phyloP scores from a whole-genome alignment of 2,329 filamentous ascomycete genomes.

The Stromatinia cepivora region DNA sequence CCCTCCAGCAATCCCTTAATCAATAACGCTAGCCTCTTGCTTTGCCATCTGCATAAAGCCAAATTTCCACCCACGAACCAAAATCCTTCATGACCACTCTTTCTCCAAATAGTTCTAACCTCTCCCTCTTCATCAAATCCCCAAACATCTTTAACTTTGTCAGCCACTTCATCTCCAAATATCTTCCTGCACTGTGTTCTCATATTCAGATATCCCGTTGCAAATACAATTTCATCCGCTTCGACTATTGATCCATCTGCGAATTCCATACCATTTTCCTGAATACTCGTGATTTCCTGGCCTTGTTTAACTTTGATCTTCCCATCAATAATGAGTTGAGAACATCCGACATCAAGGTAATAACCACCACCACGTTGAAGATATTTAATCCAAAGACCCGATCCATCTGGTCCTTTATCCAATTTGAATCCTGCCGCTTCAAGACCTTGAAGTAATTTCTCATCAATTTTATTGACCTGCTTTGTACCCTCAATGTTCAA shows the following conservation, averaged over 20 bases:
- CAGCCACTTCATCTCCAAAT: constrained; percentile 52
- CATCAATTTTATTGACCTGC: constrained; percentile 43
- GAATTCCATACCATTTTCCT: constrained; percentile 43
- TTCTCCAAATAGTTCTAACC: constrained; percentile 49
- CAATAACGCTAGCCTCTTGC: constrained; percentile 50
- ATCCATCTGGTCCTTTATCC: constrained; percentile 55
- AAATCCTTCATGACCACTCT: constrained; percentile 50
- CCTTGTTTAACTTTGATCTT: constrained; percentile 54
- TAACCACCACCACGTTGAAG: constrained; percentile 59
- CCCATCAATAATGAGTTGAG: constrained; percentile 51
- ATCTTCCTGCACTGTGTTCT: constrained; percentile 50
- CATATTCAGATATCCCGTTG: constrained; percentile 56
- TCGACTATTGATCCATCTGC: constrained; percentile 49
- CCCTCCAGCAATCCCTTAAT: constrained; percentile 50
- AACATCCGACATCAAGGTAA: constrained; percentile 57
- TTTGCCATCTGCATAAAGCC: constrained; percentile 50
- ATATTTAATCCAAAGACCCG: constrained; percentile 59
- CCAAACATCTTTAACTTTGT: constrained; percentile 51
- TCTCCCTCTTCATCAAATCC: constrained; percentile 52
- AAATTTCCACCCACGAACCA: constrained; percentile 56
- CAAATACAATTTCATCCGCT: constrained; percentile 54
- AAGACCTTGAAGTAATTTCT: constrained; percentile 49
- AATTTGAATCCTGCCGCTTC: constrained; percentile 57
- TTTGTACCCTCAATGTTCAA: constrained; percentile 51
- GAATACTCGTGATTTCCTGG: constrained; percentile 48